Evolutionary conservation across 169 alveolate species (phyloP).

Genomic region (Babesia sp.): DNA sequence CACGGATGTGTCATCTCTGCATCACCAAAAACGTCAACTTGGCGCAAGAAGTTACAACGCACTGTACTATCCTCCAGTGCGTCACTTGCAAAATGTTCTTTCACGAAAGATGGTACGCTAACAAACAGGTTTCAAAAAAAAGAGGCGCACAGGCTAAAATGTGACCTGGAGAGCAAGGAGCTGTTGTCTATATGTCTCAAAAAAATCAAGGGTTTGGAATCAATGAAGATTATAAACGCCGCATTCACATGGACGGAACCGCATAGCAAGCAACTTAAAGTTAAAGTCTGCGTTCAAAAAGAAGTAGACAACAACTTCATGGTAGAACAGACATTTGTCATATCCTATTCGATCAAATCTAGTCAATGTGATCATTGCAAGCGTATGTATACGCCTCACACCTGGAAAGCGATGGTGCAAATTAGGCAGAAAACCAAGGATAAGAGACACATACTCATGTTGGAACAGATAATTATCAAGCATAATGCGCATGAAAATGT

Average conservation of each 20-base stretch:
- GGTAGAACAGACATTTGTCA: constrained; percentile 86
- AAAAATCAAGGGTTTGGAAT: constrained; percentile 92
- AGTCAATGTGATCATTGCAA: constrained; percentile 98
- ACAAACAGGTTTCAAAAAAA: neutral
- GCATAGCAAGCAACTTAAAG: constrained; percentile 92
- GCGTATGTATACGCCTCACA: constrained; percentile 97
- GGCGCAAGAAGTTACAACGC: constrained; percentile 58
- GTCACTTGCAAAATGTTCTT: constrained; percentile 54
- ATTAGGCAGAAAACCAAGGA: constrained; percentile 96
- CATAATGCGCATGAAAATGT: constrained; percentile 91
- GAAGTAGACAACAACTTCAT: constrained; percentile 91
- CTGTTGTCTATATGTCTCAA: constrained; percentile 94
- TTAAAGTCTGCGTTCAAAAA: constrained; percentile 92
- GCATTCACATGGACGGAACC: constrained; percentile 96
- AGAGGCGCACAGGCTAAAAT: constrained; percentile 40
- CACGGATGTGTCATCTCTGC: constrained; percentile 64
- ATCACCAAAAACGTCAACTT: constrained; percentile 58
- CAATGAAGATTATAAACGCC: constrained; percentile 93
- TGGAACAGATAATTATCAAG: constrained; percentile 95
- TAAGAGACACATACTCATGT: constrained; percentile 92
- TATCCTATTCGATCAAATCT: constrained; percentile 88
- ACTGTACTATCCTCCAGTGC: constrained; percentile 60
- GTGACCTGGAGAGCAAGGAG: constrained; percentile 94
- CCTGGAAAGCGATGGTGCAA: constrained; percentile 96
- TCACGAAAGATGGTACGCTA: constrained; percentile 62